phyloP scores from a whole-genome alignment of 2,329 filamentous ascomycete genomes.

The Mollisiaceae sp. region DNA sequence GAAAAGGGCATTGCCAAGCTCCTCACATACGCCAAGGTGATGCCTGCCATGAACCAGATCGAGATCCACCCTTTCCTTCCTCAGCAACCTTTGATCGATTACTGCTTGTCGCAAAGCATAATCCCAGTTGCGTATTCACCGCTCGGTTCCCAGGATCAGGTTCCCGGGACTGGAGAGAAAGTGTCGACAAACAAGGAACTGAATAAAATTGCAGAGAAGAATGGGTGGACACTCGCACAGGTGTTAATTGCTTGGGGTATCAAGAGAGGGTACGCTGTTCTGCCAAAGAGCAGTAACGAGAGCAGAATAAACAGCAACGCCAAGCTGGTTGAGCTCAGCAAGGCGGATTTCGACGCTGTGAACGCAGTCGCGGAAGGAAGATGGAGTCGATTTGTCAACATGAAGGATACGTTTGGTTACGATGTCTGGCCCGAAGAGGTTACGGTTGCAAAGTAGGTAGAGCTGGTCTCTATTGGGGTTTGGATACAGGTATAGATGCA shows the following conservation, averaged over 20 bases:
- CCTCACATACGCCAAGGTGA: slow-evolving; percentile 52
- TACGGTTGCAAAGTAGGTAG: neutral
- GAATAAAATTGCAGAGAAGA: slow-evolving; percentile 68
- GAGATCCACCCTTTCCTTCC: slow-evolving; percentile 77
- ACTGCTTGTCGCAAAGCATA: slow-evolving; percentile 71
- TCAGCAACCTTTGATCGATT: slow-evolving; percentile 73
- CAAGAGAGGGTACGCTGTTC: slow-evolving; percentile 69
- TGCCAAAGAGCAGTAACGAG: slow-evolving; percentile 75
- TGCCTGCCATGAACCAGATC: slow-evolving; percentile 58
- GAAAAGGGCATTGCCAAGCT: slow-evolving; percentile 59
- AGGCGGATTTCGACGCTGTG: slow-evolving; percentile 63
- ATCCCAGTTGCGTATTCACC: slow-evolving; percentile 75
- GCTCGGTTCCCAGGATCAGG: slow-evolving; percentile 67
- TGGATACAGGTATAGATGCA: neutral
- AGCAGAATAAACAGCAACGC: slow-evolving; percentile 72
- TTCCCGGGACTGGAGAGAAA: slow-evolving; percentile 70
- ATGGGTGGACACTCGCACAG: slow-evolving; percentile 62
- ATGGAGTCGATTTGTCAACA: slow-evolving; percentile 77
- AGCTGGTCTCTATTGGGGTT: slow-evolving; percentile 9
- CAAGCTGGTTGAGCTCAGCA: slow-evolving; percentile 67
- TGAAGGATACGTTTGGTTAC: slow-evolving; percentile 81
- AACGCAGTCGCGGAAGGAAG: slow-evolving; percentile 66
- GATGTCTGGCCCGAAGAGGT: slow-evolving; percentile 69
- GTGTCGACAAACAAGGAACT: slow-evolving; percentile 64
- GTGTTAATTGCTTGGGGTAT: slow-evolving; percentile 77